Conservation (phyloP, 169 alveolate species). For the Eimeria acervulina region DNA sequence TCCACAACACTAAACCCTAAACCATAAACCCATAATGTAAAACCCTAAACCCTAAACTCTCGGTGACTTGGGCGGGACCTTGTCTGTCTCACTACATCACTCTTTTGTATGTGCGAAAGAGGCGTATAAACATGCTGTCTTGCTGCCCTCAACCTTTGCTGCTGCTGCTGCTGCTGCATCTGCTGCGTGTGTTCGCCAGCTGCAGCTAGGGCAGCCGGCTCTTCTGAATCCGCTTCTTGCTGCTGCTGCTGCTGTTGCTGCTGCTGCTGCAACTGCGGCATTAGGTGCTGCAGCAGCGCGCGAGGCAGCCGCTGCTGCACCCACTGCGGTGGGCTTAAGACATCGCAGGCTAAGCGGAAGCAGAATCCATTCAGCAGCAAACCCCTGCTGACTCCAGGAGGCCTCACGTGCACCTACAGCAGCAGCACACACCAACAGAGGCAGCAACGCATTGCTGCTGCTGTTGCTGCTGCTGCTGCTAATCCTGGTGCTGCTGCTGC, state of each 20-base stretch:
- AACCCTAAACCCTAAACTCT: conserved; percentile 36
- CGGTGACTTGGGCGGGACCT: not conserved
- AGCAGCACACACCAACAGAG: not conserved
- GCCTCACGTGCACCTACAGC: conserved; percentile 50
- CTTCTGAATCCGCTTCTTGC: conserved; percentile 19
- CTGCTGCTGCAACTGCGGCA: conserved; percentile 59
- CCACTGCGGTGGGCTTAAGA: conserved; percentile 40
- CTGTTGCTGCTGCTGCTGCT: not conserved
- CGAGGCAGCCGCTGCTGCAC: conserved; percentile 66
- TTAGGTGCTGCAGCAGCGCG: conserved; percentile 59
- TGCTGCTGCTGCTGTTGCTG: conserved; percentile 68
- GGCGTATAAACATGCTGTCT: conserved; percentile 47
- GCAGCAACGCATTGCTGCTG: not conserved
- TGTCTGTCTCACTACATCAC: conserved; percentile 36
- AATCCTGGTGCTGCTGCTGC: not conserved
- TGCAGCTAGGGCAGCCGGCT: conserved; percentile 44
- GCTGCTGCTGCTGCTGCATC: conserved; percentile 55
- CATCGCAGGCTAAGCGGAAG: not conserved
- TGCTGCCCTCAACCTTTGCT: conserved; percentile 44
- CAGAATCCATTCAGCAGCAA: conserved; percentile 36
- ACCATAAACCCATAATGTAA: not conserved
- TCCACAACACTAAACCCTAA: conserved; percentile 19
- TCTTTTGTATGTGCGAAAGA: conserved; percentile 47
- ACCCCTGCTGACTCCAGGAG: not conserved
- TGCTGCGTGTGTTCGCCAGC: conserved; percentile 46